Evolutionary conservation across 2,329 filamentous ascomycete genomes (phyloP), one percentile per base, ranked within the genome.

Genomic region (Epichloe baconii): DNA sequence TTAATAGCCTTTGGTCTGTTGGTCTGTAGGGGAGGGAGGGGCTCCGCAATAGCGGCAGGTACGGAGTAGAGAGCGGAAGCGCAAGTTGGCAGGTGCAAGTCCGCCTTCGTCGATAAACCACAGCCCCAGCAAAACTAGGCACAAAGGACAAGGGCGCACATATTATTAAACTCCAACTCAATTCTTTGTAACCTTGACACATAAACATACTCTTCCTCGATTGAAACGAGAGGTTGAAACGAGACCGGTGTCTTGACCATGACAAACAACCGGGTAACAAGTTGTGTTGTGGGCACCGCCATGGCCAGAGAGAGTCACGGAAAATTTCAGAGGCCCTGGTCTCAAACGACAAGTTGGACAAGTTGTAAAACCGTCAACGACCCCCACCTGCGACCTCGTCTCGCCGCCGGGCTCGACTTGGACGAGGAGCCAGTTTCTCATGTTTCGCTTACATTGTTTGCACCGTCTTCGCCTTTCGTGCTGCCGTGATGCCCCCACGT

Each of bases 391-490:
- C 23, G n/a, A 40, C 15, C 46, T 23, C 36, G 46, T 41, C 45
- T 40, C 45, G 45, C 10, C 35, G 23, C n/a, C 15, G 8, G 21
- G 19, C 17, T 15, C 46, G 36, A 34, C 46, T 38, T 19, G 45
- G 15, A 17, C 36, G 15, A n/a, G 10, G 12, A 17, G 17, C 35
- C 35, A 31, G 3, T 8, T 42, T 36, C 52, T 46, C 41, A 60
- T 60, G 57, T 56, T 60, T 45, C 54, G 54, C 40, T 44, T 40
- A 51, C 51, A 42, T 34, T n/a, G 21, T 10, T 31, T 34, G 10
- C 50, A 40, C 52, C 49, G 51, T 43, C 38, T 44, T 35, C 50
- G 51, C 31, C 47, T 51, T 42, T 23, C 36, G 11, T 43, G 48
- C 17, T 43, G 42, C 37, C 50, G 45, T 44, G 46, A 42, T 34